Evolutionary conservation across 345 rosid genomes (phyloP).

Genomic region (Arabidopsis suecica): DNA sequence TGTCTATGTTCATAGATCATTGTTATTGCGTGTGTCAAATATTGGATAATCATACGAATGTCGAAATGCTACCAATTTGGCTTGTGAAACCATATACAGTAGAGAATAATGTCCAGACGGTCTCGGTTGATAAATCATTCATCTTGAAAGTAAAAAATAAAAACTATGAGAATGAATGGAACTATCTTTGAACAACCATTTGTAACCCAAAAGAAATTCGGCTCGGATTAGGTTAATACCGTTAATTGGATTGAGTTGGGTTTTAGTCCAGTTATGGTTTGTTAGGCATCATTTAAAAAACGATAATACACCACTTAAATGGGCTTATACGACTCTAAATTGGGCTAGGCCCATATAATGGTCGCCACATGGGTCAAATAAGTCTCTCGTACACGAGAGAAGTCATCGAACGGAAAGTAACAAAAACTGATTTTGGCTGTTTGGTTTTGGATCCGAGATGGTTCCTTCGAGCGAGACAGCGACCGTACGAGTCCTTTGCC

Average conservation of each 20-base stretch:
- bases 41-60: not conserved
- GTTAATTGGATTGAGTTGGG: too few species aligned
- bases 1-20: too few species aligned
- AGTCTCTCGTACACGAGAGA: slow-evolving; percentile 8
- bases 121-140: too few species aligned
- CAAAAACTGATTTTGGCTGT: slow-evolving; percentile 19
- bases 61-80: not conserved
- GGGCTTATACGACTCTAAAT: not conserved
- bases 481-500: slow-evolving; percentile 60
- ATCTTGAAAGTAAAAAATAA: too few species aligned
- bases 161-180: too few species aligned
- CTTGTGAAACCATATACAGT: not conserved
- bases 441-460: slow-evolving; percentile 47
- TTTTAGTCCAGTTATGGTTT: too few species aligned
- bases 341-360: slow-evolving; percentile 12
- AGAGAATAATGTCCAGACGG: not conserved
- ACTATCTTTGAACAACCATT: too few species aligned
- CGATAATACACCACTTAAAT: not conserved
- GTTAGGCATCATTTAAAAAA: too few species aligned
- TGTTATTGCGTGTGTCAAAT: not conserved
- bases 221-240: too few species aligned
- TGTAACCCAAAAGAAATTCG: too few species aligned
- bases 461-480: slow-evolving; percentile 43
- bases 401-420: slow-evolving; percentile 23
- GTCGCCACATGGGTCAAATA: slow-evolving; percentile 25